phyloP scores from a whole-genome alignment of 1,139 yeast genomes.

The Nakaseomyces sp. region DNA sequence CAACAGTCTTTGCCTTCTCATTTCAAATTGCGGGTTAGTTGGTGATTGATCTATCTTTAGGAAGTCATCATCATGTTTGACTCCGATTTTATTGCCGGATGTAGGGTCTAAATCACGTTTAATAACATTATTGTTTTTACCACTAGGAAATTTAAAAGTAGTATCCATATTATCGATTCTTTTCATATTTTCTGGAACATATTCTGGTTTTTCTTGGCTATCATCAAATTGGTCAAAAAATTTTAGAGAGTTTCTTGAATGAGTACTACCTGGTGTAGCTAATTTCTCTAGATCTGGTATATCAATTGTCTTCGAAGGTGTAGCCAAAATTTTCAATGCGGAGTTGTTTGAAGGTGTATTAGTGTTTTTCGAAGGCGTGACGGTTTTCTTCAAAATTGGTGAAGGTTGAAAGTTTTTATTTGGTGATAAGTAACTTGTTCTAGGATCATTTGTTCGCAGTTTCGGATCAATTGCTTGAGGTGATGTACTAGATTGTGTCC shows the following conservation, averaged over 20 bases:
- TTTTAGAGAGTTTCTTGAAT: conserved; percentile 17
- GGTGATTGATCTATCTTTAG: conserved; percentile 15
- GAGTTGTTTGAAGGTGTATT: background rate
- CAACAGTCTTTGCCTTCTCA: conserved; percentile 18
- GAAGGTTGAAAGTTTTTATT: background rate
- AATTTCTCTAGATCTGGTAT: conserved; percentile 23
- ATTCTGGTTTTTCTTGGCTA: conserved; percentile 1
- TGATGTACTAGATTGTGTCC: background rate
- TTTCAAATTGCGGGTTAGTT: conserved; percentile 14
- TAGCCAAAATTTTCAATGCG: conserved; percentile 21
- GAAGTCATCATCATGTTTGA: conserved; percentile 15
- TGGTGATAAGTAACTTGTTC: background rate
- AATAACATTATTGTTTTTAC: background rate
- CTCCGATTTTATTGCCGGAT: too few relatives aligned
- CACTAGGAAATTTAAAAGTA: conserved; percentile 21
- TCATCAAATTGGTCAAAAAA: conserved; percentile 24
- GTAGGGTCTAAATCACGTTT: background rate
- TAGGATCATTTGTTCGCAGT: conserved; percentile 1
- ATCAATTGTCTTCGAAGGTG: conserved; percentile 24
- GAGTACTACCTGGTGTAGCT: conserved; percentile 15
- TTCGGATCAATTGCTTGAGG: background rate
- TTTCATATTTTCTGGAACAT: background rate
- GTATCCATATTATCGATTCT: conserved; percentile 14
- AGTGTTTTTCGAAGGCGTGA: background rate
- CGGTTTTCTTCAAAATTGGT: background rate